phyloP scores from a whole-genome alignment of 2,329 filamentous ascomycete species.

The Aspergillus quadricinctus region DNA sequence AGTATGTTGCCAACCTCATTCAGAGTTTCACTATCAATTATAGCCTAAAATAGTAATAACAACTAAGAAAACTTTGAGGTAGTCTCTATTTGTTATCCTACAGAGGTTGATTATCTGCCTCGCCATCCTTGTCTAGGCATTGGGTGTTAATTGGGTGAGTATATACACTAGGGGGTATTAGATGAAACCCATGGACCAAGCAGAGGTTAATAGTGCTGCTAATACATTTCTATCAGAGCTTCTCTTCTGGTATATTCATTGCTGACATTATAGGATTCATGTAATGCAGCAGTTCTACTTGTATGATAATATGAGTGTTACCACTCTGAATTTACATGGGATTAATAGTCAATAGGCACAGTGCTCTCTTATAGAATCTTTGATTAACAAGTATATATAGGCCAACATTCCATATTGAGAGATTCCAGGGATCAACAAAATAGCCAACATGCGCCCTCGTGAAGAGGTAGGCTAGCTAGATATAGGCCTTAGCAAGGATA shows the following conservation, averaged over 20 bases:
- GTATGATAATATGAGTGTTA: neutral
- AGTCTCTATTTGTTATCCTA: neutral
- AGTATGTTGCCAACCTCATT: neutral
- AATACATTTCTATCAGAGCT: neutral
- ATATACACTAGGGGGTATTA: neutral
- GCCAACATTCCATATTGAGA: neutral
- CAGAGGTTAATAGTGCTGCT: neutral
- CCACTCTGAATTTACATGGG: neutral
- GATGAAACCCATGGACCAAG: neutral
- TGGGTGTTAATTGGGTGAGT: neutral
- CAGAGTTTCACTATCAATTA: neutral
- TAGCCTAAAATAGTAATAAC: neutral
- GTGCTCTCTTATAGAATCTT: neutral
- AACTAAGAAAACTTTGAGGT: neutral
- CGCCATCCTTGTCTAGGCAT: neutral
- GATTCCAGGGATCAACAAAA: neutral
- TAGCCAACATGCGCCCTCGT: neutral
- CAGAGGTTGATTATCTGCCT: neutral
- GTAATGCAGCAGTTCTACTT: neutral
- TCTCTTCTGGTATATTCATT: neutral
- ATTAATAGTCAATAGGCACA: neutral
- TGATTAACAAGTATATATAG: neutral
- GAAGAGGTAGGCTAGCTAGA: slow-evolving; percentile 3
- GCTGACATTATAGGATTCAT: neutral
- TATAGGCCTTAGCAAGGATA: neutral